These are phyloP conservation scores for Dothistroma septosporum DNA, from an alignment of 2,329 filamentous ascomycete genomes.

Conservation along the genomic window DNA sequence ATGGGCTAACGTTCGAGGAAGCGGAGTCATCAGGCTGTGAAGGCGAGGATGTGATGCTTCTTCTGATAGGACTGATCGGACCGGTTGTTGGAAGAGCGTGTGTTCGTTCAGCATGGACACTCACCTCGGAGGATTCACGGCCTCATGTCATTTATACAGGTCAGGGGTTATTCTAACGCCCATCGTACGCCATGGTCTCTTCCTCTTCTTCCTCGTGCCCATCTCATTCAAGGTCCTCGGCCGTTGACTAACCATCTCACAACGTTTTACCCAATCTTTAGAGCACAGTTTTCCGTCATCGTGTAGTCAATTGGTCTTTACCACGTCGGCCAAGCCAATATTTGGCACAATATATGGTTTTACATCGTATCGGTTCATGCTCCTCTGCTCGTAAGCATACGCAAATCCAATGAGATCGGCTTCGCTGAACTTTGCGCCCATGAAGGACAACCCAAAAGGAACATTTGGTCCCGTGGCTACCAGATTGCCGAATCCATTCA, in stretches of 20 bases:
- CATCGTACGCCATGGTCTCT: conserved; percentile 24
- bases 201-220: conserved; percentile 32
- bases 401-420: conserved; percentile 60
- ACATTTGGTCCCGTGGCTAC: conserved; percentile 53
- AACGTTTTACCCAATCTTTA: conserved; percentile 23
- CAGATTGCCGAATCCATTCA: conserved; percentile 49
- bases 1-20: no score
- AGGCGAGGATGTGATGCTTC: no score
- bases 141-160: background rate
- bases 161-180: background rate
- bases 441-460: conserved; percentile 60
- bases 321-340: conserved; percentile 46
- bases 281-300: background rate
- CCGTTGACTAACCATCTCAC: conserved; percentile 25
- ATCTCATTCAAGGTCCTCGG: conserved; percentile 31
- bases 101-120: no score
- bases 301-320: conserved; percentile 19
- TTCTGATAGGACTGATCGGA: no score
- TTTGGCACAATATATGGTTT: conserved; percentile 48
- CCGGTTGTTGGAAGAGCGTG: no score
- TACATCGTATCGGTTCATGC: conserved; percentile 45
- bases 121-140: no score
- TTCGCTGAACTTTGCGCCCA: conserved; percentile 60
- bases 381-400: conserved; percentile 65
- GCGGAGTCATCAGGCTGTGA: no score